Evolutionary conservation across 2,329 filamentous ascomycete genomes (phyloP), one percentile per base, ranked within the genome.

Genomic region (Massarina eburnea): DNA sequence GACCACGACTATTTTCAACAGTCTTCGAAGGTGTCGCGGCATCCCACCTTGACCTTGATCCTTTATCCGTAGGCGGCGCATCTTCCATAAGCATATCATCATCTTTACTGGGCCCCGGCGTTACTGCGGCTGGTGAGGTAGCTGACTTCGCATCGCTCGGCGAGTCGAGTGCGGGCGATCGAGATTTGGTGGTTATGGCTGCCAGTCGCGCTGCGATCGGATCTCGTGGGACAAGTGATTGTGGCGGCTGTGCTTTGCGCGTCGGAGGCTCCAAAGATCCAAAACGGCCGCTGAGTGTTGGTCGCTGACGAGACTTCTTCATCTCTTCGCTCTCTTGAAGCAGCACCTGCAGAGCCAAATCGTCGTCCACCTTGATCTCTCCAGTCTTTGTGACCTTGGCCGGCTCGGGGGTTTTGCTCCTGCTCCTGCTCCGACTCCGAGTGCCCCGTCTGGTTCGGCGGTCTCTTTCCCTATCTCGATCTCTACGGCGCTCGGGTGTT

Each of bases 381-480:
- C 68, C 66, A 6, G 59, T 54, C 27, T 59, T 62, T 33, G 64
- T 41, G 6, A 58, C 46, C 21, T 53, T 54, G 10, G 39, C 52
- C 33, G 57, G 54, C 39, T 66, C 59, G 15, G 53, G 61, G 19
- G 59, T 62, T 43, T 51, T 46, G 14, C 49, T 52, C 29, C 52
- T 52, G 29, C 50, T 59, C 38, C 53, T 57, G 34, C 54, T 50
- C 46, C 59, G 54, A 21, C 55, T 59, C 22, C 61, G 21, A 17
- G 14, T 22, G 18, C 34, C 9, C 18, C 34, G 34, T 19, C 34
- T 20, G 7, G 17, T 12, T 19, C 34, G 18, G 21, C 21, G 53
- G 20, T 61, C 56, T 18, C 61, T 52, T 10, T 53, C 54, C 72
- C 39, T 67, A 72, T 56, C 75, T 38, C 73, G 71, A 70, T 83